Evolutionary conservation across 2,329 filamentous ascomycete species (phyloP), one percentile per base, ranked within the genome.

Genomic region (Ophiosphaerella herpotricha): DNA sequence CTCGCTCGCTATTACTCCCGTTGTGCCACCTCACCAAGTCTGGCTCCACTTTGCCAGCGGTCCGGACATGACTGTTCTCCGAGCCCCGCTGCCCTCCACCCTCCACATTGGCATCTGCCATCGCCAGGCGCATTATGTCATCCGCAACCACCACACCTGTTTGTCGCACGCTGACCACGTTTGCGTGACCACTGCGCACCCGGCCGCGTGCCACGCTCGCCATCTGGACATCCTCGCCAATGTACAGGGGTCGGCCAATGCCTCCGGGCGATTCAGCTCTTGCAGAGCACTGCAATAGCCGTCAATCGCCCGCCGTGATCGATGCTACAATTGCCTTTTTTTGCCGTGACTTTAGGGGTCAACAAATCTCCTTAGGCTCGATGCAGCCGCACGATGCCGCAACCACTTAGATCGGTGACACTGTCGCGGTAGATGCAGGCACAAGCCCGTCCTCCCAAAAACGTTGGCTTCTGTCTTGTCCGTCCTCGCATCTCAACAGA

Each of bases 121-220:
- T 46, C 48, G 44, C 54, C 55, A 54, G 54, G 24, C 34, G 38
- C 39, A 48, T 60, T 60, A 58, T 56, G 61, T 58, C 60, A 60
- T 61, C 36, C 26, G 18, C 18, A 21, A 21, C 18, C 18, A 21
- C 43, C 24, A 40, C 64, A 65, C 36, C 46, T 33, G 46, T 52
- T 52, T 65, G 60, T 21, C 21, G 39, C 29, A 34, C 8, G 14
- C 39, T 29, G 12, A 42, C 14, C 16, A 31, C 29, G 33, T 24
- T 42, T 29, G 11, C 26, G 11, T 29, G 26, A 29, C 11, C 26
- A 8, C 26, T 11, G 18, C 18, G 18, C 18, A 21, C 18, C 18
- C 18, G 34, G 34, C 38, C 38, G 24, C n/a, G 38, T 36, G 34
- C 31, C 48, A 42, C 13, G 29, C 21, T 34, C 34, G 23, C 36